These are phyloP conservation scores for Thyridium curvatum DNA, from an alignment of 2,329 filamentous ascomycete species.

Conservation along the genomic window DNA sequence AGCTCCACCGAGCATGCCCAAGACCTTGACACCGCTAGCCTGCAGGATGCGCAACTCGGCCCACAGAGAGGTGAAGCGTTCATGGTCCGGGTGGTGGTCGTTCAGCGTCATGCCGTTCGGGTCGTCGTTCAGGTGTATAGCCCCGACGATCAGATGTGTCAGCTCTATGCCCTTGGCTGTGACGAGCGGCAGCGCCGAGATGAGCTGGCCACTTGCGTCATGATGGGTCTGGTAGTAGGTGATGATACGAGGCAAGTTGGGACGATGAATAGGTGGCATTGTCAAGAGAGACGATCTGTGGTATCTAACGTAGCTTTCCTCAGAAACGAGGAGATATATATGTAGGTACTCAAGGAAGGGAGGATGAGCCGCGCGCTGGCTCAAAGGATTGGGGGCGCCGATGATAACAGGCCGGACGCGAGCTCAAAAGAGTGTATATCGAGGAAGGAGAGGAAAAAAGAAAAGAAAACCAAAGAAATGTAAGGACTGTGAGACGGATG, in stretches of 20 bases:
- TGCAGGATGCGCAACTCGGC: slow-evolving; percentile 64
- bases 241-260: slow-evolving; percentile 21
- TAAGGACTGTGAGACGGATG: too few species aligned
- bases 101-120: slow-evolving; percentile 66
- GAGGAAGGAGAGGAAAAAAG: too few species aligned
- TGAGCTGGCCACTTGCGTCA: slow-evolving; percentile 23
- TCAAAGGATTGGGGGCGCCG: not conserved
- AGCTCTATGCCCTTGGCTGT: slow-evolving; percentile 26
- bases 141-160: slow-evolving; percentile 75
- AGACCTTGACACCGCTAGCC: slow-evolving; percentile 62
- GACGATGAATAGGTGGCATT: slow-evolving; percentile 21
- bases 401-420: not conserved
- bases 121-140: slow-evolving; percentile 68
- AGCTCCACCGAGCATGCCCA: slow-evolving; percentile 77
- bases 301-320: not conserved
- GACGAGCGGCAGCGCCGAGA: slow-evolving; percentile 35
- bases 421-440: too few species aligned
- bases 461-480: too few species aligned
- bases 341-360: not conserved
- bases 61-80: slow-evolving; percentile 62
- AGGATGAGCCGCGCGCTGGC: not conserved
- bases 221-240: slow-evolving; percentile 37
- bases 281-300: not conserved
- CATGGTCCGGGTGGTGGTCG: slow-evolving; percentile 59
- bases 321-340: too few species aligned